phyloP scores from a whole-genome alignment of 2,329 filamentous ascomycete species.

The Aspergillus tamarii region DNA sequence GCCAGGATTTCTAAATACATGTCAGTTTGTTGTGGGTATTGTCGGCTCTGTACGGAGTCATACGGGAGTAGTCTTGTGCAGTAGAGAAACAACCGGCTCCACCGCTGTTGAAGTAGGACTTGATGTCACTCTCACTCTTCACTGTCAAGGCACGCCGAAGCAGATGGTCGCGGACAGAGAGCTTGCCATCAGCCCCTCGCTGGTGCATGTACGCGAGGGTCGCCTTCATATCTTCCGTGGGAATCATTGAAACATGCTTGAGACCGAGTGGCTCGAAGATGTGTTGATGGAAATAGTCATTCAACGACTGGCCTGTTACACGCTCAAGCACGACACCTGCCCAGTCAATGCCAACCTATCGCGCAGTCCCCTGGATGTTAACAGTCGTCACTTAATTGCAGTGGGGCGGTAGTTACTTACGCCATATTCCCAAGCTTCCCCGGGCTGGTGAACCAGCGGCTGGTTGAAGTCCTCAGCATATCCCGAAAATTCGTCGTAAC shows the following conservation, averaged over 20 bases:
- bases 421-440: conserved; percentile 64
- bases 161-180: conserved; percentile 54
- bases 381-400: not conserved
- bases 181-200: conserved; percentile 49
- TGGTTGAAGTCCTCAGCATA: conserved; percentile 54
- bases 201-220: conserved; percentile 62
- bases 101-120: conserved; percentile 59
- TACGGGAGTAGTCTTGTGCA: conserved; percentile 64
- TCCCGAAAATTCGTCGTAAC: conserved; percentile 62
- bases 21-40: not conserved
- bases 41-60: conserved; percentile 20
- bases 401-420: conserved; percentile 37
- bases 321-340: conserved; percentile 56
- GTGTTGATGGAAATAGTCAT: conserved; percentile 54
- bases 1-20: conserved; percentile 58
- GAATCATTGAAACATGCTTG: conserved; percentile 59
- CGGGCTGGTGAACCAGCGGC: conserved; percentile 66
- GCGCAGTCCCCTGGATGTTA: not conserved
- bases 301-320: conserved; percentile 47
- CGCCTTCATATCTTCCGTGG: conserved; percentile 56
- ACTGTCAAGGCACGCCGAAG: conserved; percentile 52
- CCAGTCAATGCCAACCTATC: conserved; percentile 58
- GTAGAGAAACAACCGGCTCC: conserved; percentile 65
- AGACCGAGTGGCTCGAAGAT: conserved; percentile 55
- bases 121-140: conserved; percentile 48